These are phyloP conservation scores for Aspergillus cejpii DNA, from an alignment of 2,329 filamentous ascomycete genomes.

Conservation along the genomic window DNA sequence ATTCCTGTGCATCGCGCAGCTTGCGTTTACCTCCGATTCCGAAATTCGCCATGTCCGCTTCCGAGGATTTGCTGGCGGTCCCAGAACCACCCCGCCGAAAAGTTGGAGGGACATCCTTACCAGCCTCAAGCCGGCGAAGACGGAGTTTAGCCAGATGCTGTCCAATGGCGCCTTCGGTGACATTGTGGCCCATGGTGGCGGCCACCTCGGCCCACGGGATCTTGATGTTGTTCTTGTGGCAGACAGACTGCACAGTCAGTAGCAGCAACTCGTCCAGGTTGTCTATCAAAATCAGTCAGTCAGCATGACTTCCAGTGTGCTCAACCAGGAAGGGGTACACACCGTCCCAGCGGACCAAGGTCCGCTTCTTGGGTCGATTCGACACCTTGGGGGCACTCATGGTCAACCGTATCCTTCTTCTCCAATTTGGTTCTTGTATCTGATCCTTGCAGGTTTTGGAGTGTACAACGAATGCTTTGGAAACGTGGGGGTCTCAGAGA, in stretches of 20 bases:
- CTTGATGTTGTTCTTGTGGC: constrained; percentile 32
- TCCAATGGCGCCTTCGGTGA: constrained; percentile 41
- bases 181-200: constrained; percentile 34
- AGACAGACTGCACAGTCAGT: constrained; percentile 38
- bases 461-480: background rate
- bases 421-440: background rate
- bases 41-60: background rate
- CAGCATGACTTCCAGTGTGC: background rate
- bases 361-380: constrained; percentile 30
- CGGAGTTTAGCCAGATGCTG: constrained; percentile 45
- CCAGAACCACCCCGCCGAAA: constrained; percentile 32
- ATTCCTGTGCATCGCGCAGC: background rate
- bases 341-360: constrained; percentile 42
- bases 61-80: constrained; percentile 7
- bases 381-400: constrained; percentile 7
- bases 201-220: constrained; percentile 42
- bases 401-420: background rate
- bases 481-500: background rate
- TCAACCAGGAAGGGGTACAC: constrained; percentile 11
- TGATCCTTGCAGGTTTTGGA: background rate
- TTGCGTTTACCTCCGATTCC: background rate
- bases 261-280: constrained; percentile 41
- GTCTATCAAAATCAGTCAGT: constrained; percentile 26
- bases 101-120: constrained; percentile 36
- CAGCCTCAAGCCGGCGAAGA: constrained; percentile 26